Evolutionary conservation across 2,329 filamentous ascomycete genomes (phyloP).

Genomic region (Zalaria sp.): DNA sequence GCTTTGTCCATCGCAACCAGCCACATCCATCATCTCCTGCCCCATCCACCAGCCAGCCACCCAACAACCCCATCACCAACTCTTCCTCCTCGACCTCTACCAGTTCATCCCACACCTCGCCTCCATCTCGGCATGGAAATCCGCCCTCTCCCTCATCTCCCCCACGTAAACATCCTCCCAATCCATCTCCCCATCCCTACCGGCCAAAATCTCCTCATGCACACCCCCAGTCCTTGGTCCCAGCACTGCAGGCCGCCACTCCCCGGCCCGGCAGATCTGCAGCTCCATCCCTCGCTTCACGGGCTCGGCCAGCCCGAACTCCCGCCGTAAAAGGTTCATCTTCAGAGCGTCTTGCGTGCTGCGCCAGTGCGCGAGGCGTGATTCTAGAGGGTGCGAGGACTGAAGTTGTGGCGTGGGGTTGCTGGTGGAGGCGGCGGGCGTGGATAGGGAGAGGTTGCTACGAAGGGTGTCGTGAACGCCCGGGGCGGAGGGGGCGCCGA

Average conservation of each 20-base stretch:
- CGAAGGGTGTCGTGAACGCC: slow-evolving; percentile 91
- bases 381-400: slow-evolving; percentile 78
- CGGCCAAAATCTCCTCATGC: slow-evolving; percentile 79
- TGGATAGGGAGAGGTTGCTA: slow-evolving; percentile 53
- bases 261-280: slow-evolving; percentile 66
- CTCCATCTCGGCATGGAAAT: slow-evolving; percentile 91
- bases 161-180: slow-evolving; percentile 94
- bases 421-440: slow-evolving; percentile 28
- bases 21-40: not conserved
- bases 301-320: slow-evolving; percentile 86
- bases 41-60: not conserved
- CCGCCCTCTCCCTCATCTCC: slow-evolving; percentile 54
- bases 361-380: slow-evolving; percentile 80
- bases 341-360: slow-evolving; percentile 75
- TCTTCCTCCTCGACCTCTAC: slow-evolving; percentile 11
- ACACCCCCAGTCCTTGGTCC: slow-evolving; percentile 45
- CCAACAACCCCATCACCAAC: not conserved
- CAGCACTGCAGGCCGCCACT: slow-evolving; percentile 64
- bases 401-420: slow-evolving; percentile 28
- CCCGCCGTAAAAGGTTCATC: slow-evolving; percentile 74
- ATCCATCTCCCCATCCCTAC: slow-evolving; percentile 59
- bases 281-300: slow-evolving; percentile 90
- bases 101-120: slow-evolving; percentile 69
- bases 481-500: slow-evolving; percentile 75
- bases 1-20: not conserved